phyloP scores from a whole-genome alignment of 1,284 basidiomycete species.

The Amylostereum chailletii region DNA sequence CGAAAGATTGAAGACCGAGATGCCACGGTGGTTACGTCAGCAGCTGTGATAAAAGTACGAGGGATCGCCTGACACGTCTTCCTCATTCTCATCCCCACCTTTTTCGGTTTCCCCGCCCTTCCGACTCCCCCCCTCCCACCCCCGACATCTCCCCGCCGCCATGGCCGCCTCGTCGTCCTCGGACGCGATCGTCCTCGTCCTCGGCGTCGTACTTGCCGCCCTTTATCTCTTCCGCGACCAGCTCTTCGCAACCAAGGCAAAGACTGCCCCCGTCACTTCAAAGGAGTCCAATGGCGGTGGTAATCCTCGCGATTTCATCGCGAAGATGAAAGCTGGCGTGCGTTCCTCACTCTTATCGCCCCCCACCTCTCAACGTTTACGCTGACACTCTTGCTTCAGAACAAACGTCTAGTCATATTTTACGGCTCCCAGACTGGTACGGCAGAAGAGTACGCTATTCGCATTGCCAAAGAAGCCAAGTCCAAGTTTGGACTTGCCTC shows the following conservation, averaged over 20 bases:
- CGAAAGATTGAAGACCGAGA: neutral
- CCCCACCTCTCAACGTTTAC: slow-evolving; percentile 4
- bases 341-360: slow-evolving; percentile 25
- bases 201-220: slow-evolving; percentile 65
- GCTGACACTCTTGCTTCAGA: slow-evolving; percentile 41
- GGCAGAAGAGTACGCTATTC: slow-evolving; percentile 92
- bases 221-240: slow-evolving; percentile 75
- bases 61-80: slow-evolving; percentile 3
- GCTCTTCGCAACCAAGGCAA: slow-evolving; percentile 57
- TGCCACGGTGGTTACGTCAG: too few relatives aligned
- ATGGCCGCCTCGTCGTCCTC: slow-evolving; percentile 44
- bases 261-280: slow-evolving; percentile 35
- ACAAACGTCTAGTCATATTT: slow-evolving; percentile 92
- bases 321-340: slow-evolving; percentile 85
- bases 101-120: slow-evolving; percentile 7
- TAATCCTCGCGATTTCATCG: slow-evolving; percentile 84
- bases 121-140: slow-evolving; percentile 21
- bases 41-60: neutral
- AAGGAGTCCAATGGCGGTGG: slow-evolving; percentile 56
- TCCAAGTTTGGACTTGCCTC: slow-evolving; percentile 88
- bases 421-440: slow-evolving; percentile 97
- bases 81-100: slow-evolving; percentile 2
- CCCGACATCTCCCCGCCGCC: slow-evolving; percentile 23
- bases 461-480: slow-evolving; percentile 91
- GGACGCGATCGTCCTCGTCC: slow-evolving; percentile 59